Base-by-base conservation (phyloP, 2,329 filamentous ascomycete genomes). In the Xylariaceae sp. region DNA sequence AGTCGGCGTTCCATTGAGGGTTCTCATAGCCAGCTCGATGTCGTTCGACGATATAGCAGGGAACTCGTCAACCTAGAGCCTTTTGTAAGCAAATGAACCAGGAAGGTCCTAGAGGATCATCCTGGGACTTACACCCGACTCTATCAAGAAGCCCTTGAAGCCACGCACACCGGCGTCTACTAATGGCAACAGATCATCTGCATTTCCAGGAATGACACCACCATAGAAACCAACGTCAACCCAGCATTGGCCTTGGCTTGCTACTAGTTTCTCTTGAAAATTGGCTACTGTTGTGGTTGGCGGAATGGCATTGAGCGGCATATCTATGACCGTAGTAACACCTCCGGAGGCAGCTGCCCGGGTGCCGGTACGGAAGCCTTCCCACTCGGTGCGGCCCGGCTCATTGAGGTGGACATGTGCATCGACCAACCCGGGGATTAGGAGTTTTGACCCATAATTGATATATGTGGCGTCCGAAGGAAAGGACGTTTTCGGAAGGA, bases 151-250 rank as follows among this genome's bases (percentile, higher is more conserved):
- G 1, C 92, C 92, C 70, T 98, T 98, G 77, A 98, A 97, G 11
- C 93, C 93, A 54, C 91, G 78, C 10, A 97, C 92, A 43, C 93
- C 93, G 33, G 82, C 86, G 45, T 88, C 78, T 1, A 97, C 86
- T 4, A 98, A 74, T 0, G 83, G 84, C 57, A 88, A 81, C 44
- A 98, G 71, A 60, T 97, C 83, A 10, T 78, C 67, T 3, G 83
- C 79, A 62, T 98, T 98, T 2, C 92, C 93, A 3, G 93, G 93
- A 38, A 98, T 83, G 32, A 97, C 82, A 23, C 93, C 93, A 21
- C 93, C 93, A 64, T 97, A 97, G 68, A 98, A 97, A 22, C 90
- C 93, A n/a, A 97, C 91, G 59, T 97, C 93, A 21, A 97, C 89
- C 92, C 92, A 98, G 69, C 92, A 95, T 69, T 97, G 86, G 25